Percentiles rank a stretch among this genome's conserved stretches.
Conservation (phyloP, 2,329 filamentous ascomycete genomes). For the Trichoderma oligosporum region DNA sequence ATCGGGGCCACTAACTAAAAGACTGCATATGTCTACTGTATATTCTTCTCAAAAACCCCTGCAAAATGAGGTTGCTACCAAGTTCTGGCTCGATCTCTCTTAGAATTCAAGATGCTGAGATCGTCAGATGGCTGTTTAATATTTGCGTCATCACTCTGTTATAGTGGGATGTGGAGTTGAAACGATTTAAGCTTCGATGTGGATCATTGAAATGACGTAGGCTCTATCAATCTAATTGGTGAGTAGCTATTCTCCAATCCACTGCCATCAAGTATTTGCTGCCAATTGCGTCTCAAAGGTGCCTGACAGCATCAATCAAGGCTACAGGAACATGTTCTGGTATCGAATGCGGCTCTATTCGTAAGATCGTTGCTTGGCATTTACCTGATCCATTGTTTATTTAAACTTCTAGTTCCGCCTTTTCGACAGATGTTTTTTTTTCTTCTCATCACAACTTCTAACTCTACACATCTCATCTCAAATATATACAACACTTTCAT, state of each 20-base stretch:
- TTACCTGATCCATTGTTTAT: conserved; percentile 12
- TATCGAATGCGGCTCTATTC: neutral
- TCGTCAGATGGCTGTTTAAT: neutral
- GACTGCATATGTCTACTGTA: neutral
- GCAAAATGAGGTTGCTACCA: neutral
- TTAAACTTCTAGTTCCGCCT: conserved; percentile 18
- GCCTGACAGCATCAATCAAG: conserved; percentile 4
- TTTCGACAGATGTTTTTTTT: neutral
- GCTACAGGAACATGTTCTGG: neutral
- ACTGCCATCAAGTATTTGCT: neutral
- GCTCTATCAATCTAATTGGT: neutral
- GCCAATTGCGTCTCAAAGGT: conserved; percentile 11
- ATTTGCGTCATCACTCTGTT: conserved; percentile 2
- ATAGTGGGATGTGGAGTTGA: neutral
- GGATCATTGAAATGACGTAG: conserved; percentile 1
- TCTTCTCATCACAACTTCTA: neutral
- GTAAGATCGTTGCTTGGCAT: neutral
- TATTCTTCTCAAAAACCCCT: neutral
- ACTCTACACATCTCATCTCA: neutral
- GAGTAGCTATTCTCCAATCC: neutral
- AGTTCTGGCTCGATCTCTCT: neutral
- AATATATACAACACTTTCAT: conserved; percentile 22
- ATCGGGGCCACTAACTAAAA: neutral
- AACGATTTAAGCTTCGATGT: conserved; percentile 10
- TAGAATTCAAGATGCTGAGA: neutral